Percentiles rank a stretch among this genome's conserved stretches.
Evolutionary conservation across 345 rosid species (phyloP).

Genomic region (Noccaea caerulescens): DNA sequence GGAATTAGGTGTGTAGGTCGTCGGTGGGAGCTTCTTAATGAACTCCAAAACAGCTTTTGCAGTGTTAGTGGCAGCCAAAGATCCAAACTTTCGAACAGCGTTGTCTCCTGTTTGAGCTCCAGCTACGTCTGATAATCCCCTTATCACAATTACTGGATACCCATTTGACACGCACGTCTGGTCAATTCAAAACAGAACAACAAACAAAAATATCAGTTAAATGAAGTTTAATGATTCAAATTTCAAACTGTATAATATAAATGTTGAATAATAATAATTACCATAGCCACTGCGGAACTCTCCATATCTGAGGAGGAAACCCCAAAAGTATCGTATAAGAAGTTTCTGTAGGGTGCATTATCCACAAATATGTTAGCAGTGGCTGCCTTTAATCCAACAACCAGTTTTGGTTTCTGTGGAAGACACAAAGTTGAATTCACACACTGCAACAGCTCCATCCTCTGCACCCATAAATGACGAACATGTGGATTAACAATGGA

Average conservation of each 20-base stretch:
- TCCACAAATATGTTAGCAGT: conserved; percentile 57
- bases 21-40: conserved; percentile 34
- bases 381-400: conserved; percentile 51
- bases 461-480: conserved; percentile 35
- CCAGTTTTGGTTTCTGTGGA: conserved; percentile 51
- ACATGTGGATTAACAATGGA: conserved; percentile 1
- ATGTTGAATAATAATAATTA: background rate
- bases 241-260: background rate
- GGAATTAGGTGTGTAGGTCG: background rate
- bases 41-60: conserved; percentile 52
- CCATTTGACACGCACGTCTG: conserved; percentile 64
- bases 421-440: conserved; percentile 59
- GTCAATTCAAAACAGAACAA: background rate
- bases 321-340: conserved; percentile 45
- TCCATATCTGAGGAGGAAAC: conserved; percentile 62
- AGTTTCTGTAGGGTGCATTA: conserved; percentile 56
- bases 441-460: conserved; percentile 49
- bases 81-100: conserved; percentile 38
- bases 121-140: conserved; percentile 58
- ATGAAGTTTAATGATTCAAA: background rate
- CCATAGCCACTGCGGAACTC: conserved; percentile 62
- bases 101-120: conserved; percentile 51
- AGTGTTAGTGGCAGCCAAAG: conserved; percentile 52
- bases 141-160: conserved; percentile 48
- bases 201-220: background rate